Conservation (phyloP, 768 basidiomycete genomes). For the Pleurotus salmoneostramineus region DNA sequence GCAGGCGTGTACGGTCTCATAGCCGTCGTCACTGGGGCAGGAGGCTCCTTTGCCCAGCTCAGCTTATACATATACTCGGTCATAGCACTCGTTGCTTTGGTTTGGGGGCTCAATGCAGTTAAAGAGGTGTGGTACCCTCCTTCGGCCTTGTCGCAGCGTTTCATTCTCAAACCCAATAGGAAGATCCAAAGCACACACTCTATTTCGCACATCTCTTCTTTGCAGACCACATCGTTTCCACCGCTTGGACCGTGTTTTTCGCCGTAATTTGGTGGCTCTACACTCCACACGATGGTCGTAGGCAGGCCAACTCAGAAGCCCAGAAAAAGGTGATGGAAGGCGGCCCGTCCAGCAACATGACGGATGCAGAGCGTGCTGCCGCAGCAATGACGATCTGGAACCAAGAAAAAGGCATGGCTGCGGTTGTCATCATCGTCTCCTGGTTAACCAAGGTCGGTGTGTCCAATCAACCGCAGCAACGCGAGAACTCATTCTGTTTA, state of each 20-base stretch:
- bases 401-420: conserved; percentile 81
- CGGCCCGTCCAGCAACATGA: conserved; percentile 50
- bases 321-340: conserved; percentile 81
- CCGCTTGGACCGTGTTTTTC: conserved; percentile 91
- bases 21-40: conserved; percentile 84
- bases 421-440: conserved; percentile 70
- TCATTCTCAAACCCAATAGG: conserved; percentile 43
- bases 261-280: conserved; percentile 88
- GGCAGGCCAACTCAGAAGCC: conserved; percentile 78
- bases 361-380: conserved; percentile 57
- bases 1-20: conserved; percentile 96
- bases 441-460: conserved; percentile 80
- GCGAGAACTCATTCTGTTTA: conserved; percentile 23
- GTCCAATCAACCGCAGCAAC: background rate
- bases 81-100: conserved; percentile 70
- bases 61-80: conserved; percentile 93
- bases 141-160: background rate
- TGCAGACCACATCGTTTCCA: conserved; percentile 87
- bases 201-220: conserved; percentile 92
- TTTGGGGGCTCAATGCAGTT: conserved; percentile 87
- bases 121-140: conserved; percentile 58
- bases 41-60: conserved; percentile 91
- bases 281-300: conserved; percentile 87
- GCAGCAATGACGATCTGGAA: conserved; percentile 88
- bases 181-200: conserved; percentile 79